Evolutionary conservation across 352 stramenopile species (phyloP), one percentile per base, ranked within the genome.

Genomic region (Globisporangium cederbergense): DNA sequence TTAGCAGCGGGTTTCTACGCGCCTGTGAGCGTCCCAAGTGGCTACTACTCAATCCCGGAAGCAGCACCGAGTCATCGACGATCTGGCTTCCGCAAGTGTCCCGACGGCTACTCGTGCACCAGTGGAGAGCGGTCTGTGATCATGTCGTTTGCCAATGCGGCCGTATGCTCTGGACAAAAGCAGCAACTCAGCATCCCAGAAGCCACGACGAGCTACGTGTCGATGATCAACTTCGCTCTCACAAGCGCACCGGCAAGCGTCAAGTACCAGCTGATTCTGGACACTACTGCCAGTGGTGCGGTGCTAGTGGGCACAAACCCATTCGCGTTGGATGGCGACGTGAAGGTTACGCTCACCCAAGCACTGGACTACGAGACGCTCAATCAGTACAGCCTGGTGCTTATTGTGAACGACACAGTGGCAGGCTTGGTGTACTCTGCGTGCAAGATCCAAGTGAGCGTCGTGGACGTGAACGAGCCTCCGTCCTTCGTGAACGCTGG

Each of bases 401-500:
- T 88, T 4, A 22, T 60, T 5, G 57, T 88, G 32, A 61, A 64
- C 28, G 71, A 85, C 43, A 55, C 53, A 0, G 16, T 60, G 51
- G 30, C 13, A 13, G 50, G 22, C 25, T 46, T 47, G 14, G 61
- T 56, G 3, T 72, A 70, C 30, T 25, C 30, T 38, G 53, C 71
- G 0, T 89, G 80, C 36, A 55, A 70, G 57, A 79, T 89, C 10
- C 67, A 60, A 46, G 66, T 84, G 40, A 65, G 67, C 46, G 77
- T 89, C 13, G 34, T 74, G 3, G 78, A 89, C 40, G 64, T 84
- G 11, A 89, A 89, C 34, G 80, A 89, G 62, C 28, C 73, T 8
- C 80, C 78, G 1, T 32, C 51, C 3, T 65, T 87, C n/a, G 66
- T 56, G 1, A 73, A 71, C 61, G 59, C 62, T 6, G 42, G 58